Base-by-base conservation (phyloP, 2,329 filamentous ascomycete genomes). In the Ciborinia camelliae region DNA sequence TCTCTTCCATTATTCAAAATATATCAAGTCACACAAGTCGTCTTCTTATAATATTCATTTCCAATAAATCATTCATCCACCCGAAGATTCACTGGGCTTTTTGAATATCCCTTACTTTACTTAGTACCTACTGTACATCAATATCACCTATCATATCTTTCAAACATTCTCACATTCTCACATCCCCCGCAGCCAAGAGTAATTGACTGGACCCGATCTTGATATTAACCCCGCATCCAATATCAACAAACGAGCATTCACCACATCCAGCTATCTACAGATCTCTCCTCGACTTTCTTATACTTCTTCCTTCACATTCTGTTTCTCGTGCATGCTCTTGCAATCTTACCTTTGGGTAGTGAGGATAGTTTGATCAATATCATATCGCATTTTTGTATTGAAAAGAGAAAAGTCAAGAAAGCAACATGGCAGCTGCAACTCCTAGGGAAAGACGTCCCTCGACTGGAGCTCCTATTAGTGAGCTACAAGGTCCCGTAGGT, bases 401-500 rank as follows among this genome's bases (percentile, higher is more conserved):
- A 37, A 53, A 18, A 28, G 48, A 23, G 15, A 10, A 41, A 37
- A 55, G n/a, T 26, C 3, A 39, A 45, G 20, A 30, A 30, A 53
- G 12, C 26, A 45, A 43, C 26, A 54, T 53, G 60, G 26, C 60
- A 32, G 23, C 48, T 12, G 14, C 60, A 54, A n/a, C n/a, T n/a
- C 52, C 41, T 57, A 47, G 91, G 70, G 88, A 97, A 82, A 89
- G 93, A 71, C 90, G 86, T 71, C 92, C 90, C 65, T 96, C 92
- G 26, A 89, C 85, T 65, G 87, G 90, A 70, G 91, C 91, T 71
- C 93, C 93, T 54, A 88, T 97, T 71, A 86, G 90, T 69, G 92
- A 97, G 75, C 88, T 98, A 68, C 84, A 91, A 77, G 93, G 92
- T 69, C 89, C 91, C 23, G 86, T 97, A 65, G 90, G 90, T n/a